Base-by-base conservation (phyloP, 2,329 filamentous ascomycete species). In the Aaosphaeria pasadenensis region DNA sequence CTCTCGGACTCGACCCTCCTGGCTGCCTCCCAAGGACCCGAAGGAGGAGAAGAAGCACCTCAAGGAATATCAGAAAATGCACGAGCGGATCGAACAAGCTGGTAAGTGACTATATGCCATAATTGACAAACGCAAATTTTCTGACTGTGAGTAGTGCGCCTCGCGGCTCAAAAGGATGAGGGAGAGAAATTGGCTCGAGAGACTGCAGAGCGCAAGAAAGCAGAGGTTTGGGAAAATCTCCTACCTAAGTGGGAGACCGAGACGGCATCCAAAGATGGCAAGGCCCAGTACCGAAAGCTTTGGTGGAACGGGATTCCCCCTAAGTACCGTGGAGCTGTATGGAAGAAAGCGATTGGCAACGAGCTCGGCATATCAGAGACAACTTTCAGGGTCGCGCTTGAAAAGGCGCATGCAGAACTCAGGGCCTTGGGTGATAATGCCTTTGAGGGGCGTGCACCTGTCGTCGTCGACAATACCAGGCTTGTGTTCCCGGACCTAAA, bases 21-120 rank as follows among this genome's bases (percentile, higher is more conserved):
- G 89, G 89, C 75, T 94, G 2, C 89, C 89, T 1, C 89, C 89
- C 1, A 94, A 94, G 71, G 85, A 94, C 56, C 91, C 90, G 2
- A 88, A 88, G 46, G 94, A 99, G 70, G 94, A 99, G 73, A 88
- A 83, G 66, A 86, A 86, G 57, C 94, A 99, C 70, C 67, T 99
- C 56, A 91, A 83, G 62, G 85, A 94, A 66, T 94, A 91, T 64
- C 86, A 91, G 71, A 84, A 80, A 67, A 91, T 94, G 87, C 89
- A 92, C 86, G 60, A 81, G 74, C 54, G 77, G 40, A 78, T 82
- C 30, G 74, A 79, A 38, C 82, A 84, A 71, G 74, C 77, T 48
- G 77, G 78, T 78, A 67, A 57, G 75, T 36, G n/a, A n/a, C 33
- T 9, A 36, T 4, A 9, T 36, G 33, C 7, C 7, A n/a, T 36